Evolutionary conservation across 148 eudicot species (phyloP).

Genomic region (Arbutus unedo): DNA sequence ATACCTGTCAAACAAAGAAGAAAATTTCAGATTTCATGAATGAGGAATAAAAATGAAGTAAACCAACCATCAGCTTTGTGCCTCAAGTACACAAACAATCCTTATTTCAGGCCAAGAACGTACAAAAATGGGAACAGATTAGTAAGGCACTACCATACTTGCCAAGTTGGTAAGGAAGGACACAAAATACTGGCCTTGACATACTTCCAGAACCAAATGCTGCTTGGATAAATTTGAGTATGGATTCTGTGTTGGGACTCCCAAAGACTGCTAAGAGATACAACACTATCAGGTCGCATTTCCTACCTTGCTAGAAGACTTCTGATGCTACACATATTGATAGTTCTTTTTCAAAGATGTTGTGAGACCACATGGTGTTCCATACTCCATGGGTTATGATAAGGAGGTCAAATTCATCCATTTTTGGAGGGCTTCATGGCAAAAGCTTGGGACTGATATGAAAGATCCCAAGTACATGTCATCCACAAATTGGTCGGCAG

Average conservation of each 20-base stretch:
- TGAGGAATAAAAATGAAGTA: neutral
- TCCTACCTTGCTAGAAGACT: neutral
- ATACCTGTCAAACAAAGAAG: constrained; percentile 38
- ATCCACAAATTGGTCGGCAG: neutral
- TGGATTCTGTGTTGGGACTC: neutral
- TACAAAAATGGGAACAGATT: neutral
- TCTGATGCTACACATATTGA: neutral
- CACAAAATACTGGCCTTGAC: neutral
- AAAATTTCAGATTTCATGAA: neutral
- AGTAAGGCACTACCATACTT: neutral
- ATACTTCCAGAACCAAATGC: neutral
- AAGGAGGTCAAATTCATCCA: neutral
- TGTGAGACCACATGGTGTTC: neutral
- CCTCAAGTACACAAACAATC: neutral
- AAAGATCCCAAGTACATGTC: neutral
- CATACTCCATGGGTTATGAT: neutral
- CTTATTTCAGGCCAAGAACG: neutral
- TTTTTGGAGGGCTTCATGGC: neutral
- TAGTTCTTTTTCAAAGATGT: neutral
- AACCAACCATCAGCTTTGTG: neutral
- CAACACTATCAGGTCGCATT: neutral
- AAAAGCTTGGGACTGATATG: neutral
- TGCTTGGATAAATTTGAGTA: neutral
- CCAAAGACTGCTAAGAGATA: neutral
- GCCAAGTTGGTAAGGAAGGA: neutral